A percentile compares a stretch with the other conserved stretches of the same genome.
These are phyloP conservation scores for Chlorella sp. DNA, from an alignment of 139 green algal species.

Conservation along the genomic window DNA sequence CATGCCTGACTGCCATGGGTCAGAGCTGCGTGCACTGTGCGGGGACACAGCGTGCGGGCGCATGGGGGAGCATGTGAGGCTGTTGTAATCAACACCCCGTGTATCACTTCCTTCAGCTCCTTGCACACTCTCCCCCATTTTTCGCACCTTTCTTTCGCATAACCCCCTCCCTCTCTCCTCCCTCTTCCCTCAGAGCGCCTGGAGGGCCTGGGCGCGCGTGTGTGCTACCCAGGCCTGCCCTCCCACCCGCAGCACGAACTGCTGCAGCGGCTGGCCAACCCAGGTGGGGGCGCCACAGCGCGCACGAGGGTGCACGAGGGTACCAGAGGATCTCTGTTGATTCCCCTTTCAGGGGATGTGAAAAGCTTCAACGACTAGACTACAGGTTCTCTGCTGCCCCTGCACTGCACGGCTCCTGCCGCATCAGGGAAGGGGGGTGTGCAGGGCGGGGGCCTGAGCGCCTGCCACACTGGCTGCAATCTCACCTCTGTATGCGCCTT, in stretches of 20 bases:
- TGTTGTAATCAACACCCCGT: background rate
- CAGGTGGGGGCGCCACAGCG: background rate
- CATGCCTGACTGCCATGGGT: background rate
- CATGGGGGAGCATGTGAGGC: background rate
- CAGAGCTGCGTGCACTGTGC: background rate
- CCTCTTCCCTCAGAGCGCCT: conserved; percentile 53
- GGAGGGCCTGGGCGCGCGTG: conserved; percentile 46
- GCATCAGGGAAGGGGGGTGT: background rate
- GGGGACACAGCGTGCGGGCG: no score
- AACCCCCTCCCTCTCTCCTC: no score
- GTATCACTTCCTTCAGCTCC: no score
- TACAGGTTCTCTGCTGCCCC: background rate
- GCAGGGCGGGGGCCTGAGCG: background rate
- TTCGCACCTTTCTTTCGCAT: no score
- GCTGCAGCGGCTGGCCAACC: conserved; percentile 62
- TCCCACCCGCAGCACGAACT: conserved; percentile 63
- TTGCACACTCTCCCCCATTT: no score
- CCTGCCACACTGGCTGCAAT: background rate
- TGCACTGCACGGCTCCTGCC: background rate
- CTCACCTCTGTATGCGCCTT: background rate
- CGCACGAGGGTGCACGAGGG: no score
- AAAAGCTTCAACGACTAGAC: no score
- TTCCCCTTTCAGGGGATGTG: no score
- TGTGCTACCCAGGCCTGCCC: conserved; percentile 77
- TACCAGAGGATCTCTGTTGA: no score